These are phyloP conservation scores for Zalaria sp. DNA, from an alignment of 2,329 filamentous ascomycete species.

Conservation along the genomic window DNA sequence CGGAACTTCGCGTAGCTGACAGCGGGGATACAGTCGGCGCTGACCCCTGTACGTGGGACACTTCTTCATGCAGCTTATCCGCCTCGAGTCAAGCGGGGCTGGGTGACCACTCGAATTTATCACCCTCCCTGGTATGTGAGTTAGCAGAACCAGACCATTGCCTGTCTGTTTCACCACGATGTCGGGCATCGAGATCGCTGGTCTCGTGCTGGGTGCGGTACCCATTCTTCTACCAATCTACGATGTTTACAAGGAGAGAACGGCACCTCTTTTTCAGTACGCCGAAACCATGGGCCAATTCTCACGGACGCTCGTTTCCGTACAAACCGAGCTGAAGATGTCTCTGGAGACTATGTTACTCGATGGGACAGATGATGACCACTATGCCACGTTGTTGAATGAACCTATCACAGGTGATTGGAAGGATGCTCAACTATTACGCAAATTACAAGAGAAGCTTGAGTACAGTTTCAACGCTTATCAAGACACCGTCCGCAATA, in stretches of 20 bases:
- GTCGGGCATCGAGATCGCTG: not conserved
- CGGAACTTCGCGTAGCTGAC: too few species aligned
- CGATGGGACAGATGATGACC: not conserved
- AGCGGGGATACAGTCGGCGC: too few species aligned
- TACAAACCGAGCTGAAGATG: not conserved
- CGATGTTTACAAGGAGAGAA: not conserved
- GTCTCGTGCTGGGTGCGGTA: not conserved
- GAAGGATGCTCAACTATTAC: not conserved
- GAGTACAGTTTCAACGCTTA: too few species aligned
- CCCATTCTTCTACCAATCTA: not conserved
- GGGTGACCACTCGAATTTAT: too few species aligned
- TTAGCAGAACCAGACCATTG: too few species aligned
- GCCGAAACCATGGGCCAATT: not conserved
- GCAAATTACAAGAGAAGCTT: not conserved
- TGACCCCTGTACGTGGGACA: too few species aligned
- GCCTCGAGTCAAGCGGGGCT: too few species aligned
- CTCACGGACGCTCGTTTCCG: not conserved
- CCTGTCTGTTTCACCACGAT: not conserved
- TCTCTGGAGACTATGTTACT: not conserved
- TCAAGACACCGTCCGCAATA: too few species aligned
- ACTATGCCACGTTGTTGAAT: not conserved
- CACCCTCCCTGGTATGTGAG: too few species aligned
- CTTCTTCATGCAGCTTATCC: too few species aligned
- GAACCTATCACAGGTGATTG: not conserved
- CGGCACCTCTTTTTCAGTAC: not conserved